phyloP scores from a whole-genome alignment of 2,329 filamentous ascomycete genomes.

The Raffaelea ambrosiae region DNA sequence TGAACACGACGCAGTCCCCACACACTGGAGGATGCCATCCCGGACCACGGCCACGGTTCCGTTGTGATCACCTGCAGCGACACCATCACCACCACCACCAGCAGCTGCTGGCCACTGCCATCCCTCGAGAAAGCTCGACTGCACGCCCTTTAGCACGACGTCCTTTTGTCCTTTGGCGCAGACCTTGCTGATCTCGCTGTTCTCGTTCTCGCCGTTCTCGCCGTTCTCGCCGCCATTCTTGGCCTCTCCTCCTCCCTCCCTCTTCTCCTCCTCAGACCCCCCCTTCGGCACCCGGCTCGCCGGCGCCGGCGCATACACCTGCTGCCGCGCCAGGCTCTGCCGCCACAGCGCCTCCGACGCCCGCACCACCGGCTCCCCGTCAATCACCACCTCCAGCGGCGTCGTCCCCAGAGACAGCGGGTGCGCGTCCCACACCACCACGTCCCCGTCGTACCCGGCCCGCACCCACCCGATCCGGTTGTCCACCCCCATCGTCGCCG shows the following conservation, averaged over 20 bases:
- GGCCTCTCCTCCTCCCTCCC: too few relatives aligned
- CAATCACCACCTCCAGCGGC: not conserved
- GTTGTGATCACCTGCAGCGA: not conserved
- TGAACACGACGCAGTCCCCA: not conserved
- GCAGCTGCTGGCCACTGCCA: not conserved
- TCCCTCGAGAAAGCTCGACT: not conserved
- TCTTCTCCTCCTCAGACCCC: too few relatives aligned
- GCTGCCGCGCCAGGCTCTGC: not conserved
- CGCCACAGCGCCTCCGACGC: not conserved
- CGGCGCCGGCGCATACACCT: not conserved
- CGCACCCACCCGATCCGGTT: not conserved
- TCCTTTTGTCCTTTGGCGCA: not conserved
- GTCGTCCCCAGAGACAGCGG: conserved; percentile 25
- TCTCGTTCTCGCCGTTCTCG: not conserved
- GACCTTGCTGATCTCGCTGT: not conserved
- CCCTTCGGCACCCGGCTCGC: too few relatives aligned
- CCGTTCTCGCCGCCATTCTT: too few relatives aligned
- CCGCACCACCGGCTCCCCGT: not conserved
- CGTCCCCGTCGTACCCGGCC: not conserved
- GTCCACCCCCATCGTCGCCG: not conserved
- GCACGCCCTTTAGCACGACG: not conserved
- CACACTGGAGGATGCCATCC: not conserved
- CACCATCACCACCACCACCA: too few relatives aligned
- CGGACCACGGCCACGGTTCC: not conserved
- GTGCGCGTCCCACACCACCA: conserved; percentile 34